Conservation (phyloP, 495 filamentous ascomycete species). For the Neurospora intermedia region DNA sequence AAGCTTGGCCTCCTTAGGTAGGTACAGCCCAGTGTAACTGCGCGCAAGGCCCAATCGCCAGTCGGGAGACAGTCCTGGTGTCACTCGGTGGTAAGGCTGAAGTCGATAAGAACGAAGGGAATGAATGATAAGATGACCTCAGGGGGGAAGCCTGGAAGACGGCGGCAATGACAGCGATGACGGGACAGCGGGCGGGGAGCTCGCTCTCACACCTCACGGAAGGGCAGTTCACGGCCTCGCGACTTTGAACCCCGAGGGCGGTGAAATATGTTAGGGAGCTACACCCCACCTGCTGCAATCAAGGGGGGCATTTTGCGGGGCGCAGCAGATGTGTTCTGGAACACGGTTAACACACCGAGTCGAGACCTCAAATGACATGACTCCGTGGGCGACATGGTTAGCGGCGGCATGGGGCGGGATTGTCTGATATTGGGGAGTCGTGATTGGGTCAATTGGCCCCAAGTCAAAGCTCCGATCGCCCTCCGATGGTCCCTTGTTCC, state of each 20-base stretch:
- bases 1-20: background rate
- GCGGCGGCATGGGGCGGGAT: background rate
- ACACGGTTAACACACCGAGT: background rate
- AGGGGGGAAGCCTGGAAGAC: background rate
- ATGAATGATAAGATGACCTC: background rate
- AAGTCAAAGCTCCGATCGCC: constrained; percentile 19
- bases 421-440: background rate
- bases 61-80: background rate
- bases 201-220: background rate
- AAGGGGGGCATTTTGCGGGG: background rate
- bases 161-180: background rate
- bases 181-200: background rate
- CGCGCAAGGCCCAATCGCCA: background rate
- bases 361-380: background rate
- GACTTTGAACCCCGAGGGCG: background rate
- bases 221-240: background rate
- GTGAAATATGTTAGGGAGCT: background rate
- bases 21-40: background rate
- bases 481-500: constrained; percentile 15
- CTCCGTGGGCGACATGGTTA: background rate
- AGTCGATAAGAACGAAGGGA: background rate
- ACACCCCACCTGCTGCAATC: background rate
- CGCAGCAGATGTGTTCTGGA: background rate
- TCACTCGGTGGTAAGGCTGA: background rate
- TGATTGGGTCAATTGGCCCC: constrained; percentile 18